Evolutionary conservation across 2,329 filamentous ascomycete genomes (phyloP).

Genomic region (Claviceps digitariae): DNA sequence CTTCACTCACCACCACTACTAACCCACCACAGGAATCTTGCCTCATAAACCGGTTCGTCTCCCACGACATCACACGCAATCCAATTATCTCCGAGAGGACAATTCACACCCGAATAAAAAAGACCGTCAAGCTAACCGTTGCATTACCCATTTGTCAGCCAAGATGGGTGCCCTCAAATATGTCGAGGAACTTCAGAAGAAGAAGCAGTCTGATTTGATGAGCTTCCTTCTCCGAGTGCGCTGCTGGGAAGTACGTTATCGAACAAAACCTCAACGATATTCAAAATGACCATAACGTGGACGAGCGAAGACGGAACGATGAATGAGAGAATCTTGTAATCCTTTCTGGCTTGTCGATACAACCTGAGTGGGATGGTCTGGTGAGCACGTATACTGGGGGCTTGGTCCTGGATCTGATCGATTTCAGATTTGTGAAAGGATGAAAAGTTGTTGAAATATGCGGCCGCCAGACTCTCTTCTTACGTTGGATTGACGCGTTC

Average conservation of each 20-base stretch:
- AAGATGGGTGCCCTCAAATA: constrained; percentile 99
- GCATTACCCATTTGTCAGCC: constrained; percentile 22
- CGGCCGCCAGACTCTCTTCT: neutral
- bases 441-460: neutral
- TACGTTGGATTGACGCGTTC: neutral
- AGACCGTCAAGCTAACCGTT: constrained; percentile 1
- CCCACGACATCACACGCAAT: neutral
- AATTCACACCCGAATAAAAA: neutral
- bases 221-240: constrained; percentile 99
- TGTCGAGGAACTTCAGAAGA: constrained; percentile 99
- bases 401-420: neutral
- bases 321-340: constrained; percentile 2
- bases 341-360: constrained; percentile 5
- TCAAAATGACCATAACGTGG: constrained; percentile 17
- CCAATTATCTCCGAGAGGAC: neutral
- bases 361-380: neutral
- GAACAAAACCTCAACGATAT: constrained; percentile 16
- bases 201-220: constrained; percentile 99
- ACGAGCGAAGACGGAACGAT: constrained; percentile 15
- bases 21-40: constrained; percentile 23
- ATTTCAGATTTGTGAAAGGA: neutral
- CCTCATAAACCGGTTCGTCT: constrained; percentile 24
- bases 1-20: constrained; percentile 17
- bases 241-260: constrained; percentile 95
- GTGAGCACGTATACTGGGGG: neutral